A percentile compares a stretch with the other conserved stretches of the same genome.
Conservation (phyloP, 1,284 basidiomycete genomes). For the Butyriboletus appendiculatus region DNA sequence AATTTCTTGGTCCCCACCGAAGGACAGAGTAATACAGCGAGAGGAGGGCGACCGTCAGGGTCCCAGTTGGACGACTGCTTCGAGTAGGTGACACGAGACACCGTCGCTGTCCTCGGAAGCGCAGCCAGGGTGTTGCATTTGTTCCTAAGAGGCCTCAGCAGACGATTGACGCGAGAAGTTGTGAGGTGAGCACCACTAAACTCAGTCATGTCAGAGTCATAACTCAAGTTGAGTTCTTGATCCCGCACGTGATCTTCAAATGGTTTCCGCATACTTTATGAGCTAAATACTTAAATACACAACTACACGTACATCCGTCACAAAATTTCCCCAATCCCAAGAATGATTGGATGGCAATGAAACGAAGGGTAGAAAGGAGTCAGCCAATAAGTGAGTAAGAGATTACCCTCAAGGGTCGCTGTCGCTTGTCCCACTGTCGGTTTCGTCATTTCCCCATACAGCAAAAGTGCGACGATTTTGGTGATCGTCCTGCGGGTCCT, state of each 20-base stretch:
- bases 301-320: not conserved
- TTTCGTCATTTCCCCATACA: constrained; percentile 86
- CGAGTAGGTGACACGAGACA: constrained; percentile 16
- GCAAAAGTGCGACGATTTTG: constrained; percentile 67
- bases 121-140: constrained; percentile 47
- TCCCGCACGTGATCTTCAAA: constrained; percentile 20
- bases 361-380: not conserved
- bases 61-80: constrained; percentile 23
- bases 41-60: constrained; percentile 34
- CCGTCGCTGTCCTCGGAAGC: constrained; percentile 13
- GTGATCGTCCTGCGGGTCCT: constrained; percentile 34
- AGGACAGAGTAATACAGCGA: constrained; percentile 42
- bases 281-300: constrained; percentile 6
- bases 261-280: not conserved
- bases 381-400: not conserved
- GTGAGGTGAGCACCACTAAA: constrained; percentile 33
- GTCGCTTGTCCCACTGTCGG: constrained; percentile 79
- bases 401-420: constrained; percentile 43
- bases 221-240: not conserved
- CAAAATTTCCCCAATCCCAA: not conserved
- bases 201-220: constrained; percentile 12
- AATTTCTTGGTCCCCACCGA: constrained; percentile 39
- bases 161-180: constrained; percentile 49
- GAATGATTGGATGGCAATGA: not conserved
- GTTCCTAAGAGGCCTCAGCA: constrained; percentile 54